Base-by-base conservation (phyloP, 129 eudicot genomes). In the Flaveria bidentis region DNA sequence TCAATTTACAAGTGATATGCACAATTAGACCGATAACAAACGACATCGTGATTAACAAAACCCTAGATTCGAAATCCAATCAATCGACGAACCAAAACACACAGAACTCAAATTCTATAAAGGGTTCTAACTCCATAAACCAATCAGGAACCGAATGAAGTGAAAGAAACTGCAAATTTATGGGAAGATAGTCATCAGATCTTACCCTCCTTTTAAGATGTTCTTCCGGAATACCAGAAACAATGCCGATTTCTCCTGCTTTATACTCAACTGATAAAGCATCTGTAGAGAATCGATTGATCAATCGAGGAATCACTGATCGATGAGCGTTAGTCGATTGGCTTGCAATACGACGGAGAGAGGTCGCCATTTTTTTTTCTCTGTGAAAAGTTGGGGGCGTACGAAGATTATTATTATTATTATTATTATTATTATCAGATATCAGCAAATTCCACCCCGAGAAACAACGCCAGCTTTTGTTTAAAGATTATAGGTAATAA, bases 161-260 rank as follows among this genome's bases (percentile, higher is more conserved):
- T 14, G 16, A 36, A 74, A 55, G 50, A 17, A 13, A 49, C 6
- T 39, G 60, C 22, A 7, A 18, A 52, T 18, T 8, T 30, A 17
- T 20, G 26, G 69, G 16, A 44, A 52, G 75, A 30, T 8, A 30
- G 52, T 26, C 28, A 26, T 18, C 71, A 47, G 69, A 56, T 68
- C 80, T 15, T 85, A 91, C 93, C 77, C 76, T 85, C n/a, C 93
- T 70, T 73, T 69, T 73, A 20, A 86, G 93, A 66, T 91, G 97
- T 67, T 91, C 89, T 0, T 88, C 84, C 20, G 97, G 97, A 30
- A 91, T 91, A 39, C 97, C 93, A 13, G 93, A 91, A 68, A 91
- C 93, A 36, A 77, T 53, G 13, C 91, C 97, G 84, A 91, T 79
- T 82, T 91, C 93, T 14, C 93, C 97, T 49, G 89, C 72, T 69